Evolutionary conservation across 345 rosid genomes (phyloP), one percentile per base, ranked within the genome.

Genomic region (Punica granatum): DNA sequence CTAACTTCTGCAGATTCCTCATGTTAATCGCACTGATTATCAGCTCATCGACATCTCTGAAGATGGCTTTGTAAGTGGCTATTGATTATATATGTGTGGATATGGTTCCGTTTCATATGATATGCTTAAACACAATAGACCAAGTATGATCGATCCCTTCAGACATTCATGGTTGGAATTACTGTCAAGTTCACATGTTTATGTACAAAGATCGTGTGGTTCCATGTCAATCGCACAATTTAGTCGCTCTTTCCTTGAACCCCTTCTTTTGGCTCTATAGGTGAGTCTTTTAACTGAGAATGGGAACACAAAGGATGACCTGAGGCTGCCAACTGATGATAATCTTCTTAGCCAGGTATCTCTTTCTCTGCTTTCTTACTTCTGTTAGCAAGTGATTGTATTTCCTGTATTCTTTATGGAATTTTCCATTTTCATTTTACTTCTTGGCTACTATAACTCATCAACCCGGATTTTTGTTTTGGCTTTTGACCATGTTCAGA

Each of bases 21-120:
- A 83, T 73, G 88, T 88, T 62, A 83, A 76, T 67, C 90, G 92
- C 65, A 79, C 83, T 64, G 90, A 88, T 71, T 88, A 83, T 76
- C 90, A 88, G 82, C 80, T 85, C 70, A 85, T 87, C 71, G 92
- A 85, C 72, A 87, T 87, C 64, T 81, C 90, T 72, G 88, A 85
- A 70, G 93, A 88, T 77, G 93, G 93, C n/a, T 88, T 88, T 80
- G 93, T 88, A 79, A 81, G 94, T 72, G 23, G 14, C 43, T 33
- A 23, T 64, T 37, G 31, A 19, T 49, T 19, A 19, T 49, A 49
- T 11, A 25, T 37, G 41, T 11, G 41, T 37, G 5, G 6, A 4
- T 37, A 11, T 11, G 11, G 41, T 37, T 37, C 11, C 11, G 41
- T 37, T 4, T 37, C 41, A n/a, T n/a, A n/a, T n/a, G n/a, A n/a